A percentile compares a stretch with the other conserved stretches of the same genome.
Evolutionary conservation across 192 early-diverging fungal species (phyloP).

Genomic region (Coemansia sp.): DNA sequence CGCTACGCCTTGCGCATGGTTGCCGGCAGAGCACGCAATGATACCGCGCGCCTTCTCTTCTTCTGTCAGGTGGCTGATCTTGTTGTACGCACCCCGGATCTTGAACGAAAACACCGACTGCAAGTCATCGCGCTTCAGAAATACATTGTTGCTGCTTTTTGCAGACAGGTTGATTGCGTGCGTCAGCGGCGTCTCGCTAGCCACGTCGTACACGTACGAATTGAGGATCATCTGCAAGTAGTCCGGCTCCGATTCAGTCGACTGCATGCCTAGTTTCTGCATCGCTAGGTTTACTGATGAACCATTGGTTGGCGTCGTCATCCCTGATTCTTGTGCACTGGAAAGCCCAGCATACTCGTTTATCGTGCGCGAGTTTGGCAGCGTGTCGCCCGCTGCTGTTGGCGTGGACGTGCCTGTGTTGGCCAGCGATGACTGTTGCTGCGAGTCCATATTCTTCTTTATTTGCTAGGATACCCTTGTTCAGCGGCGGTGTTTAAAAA

Average conservation of each 20-base stretch:
- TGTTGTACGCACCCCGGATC: conserved; percentile 96
- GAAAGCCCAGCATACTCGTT: conserved; percentile 39
- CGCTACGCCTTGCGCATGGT: conserved; percentile 98
- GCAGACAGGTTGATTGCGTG: conserved; percentile 79
- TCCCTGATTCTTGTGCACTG: conserved; percentile 16
- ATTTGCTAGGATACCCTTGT: too few relatives aligned
- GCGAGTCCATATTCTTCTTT: neutral
- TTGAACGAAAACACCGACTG: conserved; percentile 99
- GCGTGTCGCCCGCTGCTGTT: conserved; percentile 1
- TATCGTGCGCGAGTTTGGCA: conserved; percentile 52
- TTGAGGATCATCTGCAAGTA: conserved; percentile 93
- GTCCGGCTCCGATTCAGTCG: conserved; percentile 60
- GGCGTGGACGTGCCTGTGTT: neutral
- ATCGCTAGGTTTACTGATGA: neutral
- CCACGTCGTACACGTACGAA: conserved; percentile 92
- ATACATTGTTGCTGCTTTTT: conserved; percentile 68
- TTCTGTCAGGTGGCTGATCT: conserved; percentile 75
- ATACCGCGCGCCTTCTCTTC: conserved; percentile 85
- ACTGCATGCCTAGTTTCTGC: neutral
- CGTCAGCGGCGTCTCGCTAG: conserved; percentile 87
- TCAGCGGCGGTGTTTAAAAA: too few relatives aligned
- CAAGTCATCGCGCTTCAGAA: conserved; percentile 94
- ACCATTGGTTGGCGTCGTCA: neutral
- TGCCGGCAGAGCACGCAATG: conserved; percentile 96
- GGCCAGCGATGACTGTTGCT: neutral